These are phyloP conservation scores for Taiwanofungus camphoratus DNA, from an alignment of 1,284 basidiomycete species.

Conservation along the genomic window DNA sequence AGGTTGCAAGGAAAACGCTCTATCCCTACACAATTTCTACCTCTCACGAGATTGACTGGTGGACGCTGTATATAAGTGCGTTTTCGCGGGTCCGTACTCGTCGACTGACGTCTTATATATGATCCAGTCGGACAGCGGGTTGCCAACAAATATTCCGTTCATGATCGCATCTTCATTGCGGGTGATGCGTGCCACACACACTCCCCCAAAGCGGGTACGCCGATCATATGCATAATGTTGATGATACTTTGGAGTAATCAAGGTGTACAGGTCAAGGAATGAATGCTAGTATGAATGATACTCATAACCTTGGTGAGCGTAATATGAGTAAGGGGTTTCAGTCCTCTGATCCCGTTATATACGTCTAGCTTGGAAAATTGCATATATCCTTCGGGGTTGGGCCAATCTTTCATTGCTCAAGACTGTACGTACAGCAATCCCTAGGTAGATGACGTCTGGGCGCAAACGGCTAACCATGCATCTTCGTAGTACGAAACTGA, in stretches of 20 bases:
- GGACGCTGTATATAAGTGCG: slow-evolving; percentile 66
- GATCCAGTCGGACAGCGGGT: slow-evolving; percentile 67
- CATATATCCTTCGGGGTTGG: slow-evolving; percentile 67
- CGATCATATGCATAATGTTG: neutral
- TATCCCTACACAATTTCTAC: slow-evolving; percentile 62
- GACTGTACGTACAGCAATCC: slow-evolving; percentile 57
- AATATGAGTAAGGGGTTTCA: neutral
- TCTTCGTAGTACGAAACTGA: slow-evolving; percentile 60
- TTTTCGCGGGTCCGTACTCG: no score
- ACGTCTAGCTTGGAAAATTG: slow-evolving; percentile 68
- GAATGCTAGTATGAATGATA: slow-evolving; percentile 79
- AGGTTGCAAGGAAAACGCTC: slow-evolving; percentile 63
- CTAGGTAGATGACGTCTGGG: no score
- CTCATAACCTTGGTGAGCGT: slow-evolving; percentile 61
- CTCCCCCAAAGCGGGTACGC: slow-evolving; percentile 56
- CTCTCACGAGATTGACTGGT: slow-evolving; percentile 67
- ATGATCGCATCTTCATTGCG: slow-evolving; percentile 75
- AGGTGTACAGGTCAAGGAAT: slow-evolving; percentile 56
- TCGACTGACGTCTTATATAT: neutral
- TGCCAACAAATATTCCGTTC: slow-evolving; percentile 58
- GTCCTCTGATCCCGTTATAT: neutral
- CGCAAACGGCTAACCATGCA: neutral
- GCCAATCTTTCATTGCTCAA: slow-evolving; percentile 60
- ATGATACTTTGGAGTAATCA: neutral
- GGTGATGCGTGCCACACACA: slow-evolving; percentile 84